phyloP scores from a whole-genome alignment of 176 grass and related monocot genomes.

The Triticum urartu region DNA sequence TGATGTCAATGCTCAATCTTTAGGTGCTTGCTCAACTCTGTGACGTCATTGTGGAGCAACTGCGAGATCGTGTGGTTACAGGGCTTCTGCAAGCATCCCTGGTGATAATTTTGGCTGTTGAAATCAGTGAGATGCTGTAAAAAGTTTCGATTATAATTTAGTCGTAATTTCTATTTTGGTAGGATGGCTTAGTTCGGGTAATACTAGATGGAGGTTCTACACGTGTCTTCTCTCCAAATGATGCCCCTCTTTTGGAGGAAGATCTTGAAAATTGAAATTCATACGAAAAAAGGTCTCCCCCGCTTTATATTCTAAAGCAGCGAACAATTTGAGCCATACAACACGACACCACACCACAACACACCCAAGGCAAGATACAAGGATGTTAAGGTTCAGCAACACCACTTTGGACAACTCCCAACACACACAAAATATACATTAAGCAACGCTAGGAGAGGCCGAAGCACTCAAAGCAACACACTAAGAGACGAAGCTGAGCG shows the following conservation, averaged over 20 bases:
- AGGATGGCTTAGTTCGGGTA: slow-evolving; percentile 95
- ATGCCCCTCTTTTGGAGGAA: slow-evolving; percentile 77
- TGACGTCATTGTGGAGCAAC: slow-evolving; percentile 82
- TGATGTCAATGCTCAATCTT: slow-evolving; percentile 34
- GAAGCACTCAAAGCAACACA: too few species aligned
- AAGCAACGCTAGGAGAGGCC: too few species aligned
- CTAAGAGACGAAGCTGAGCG: too few species aligned
- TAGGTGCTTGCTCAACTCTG: slow-evolving; percentile 92
- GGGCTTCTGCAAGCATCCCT: slow-evolving; percentile 96
- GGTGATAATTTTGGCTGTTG: slow-evolving; percentile 53
- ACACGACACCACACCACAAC: too few species aligned
- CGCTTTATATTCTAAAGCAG: too few species aligned
- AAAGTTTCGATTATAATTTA: slow-evolving; percentile 20
- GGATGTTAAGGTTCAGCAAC: too few species aligned
- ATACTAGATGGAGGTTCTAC: slow-evolving; percentile 95
- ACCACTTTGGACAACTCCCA: too few species aligned
- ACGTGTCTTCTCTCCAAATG: slow-evolving; percentile 70
- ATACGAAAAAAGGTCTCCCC: too few species aligned
- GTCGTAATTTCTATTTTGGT: slow-evolving; percentile 22
- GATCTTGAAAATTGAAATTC: slow-evolving; percentile 97
- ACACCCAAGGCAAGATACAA: too few species aligned
- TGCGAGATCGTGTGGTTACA: slow-evolving; percentile 90
- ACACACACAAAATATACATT: too few species aligned
- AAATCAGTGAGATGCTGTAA: slow-evolving; percentile 17
- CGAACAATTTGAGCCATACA: too few species aligned